These are phyloP conservation scores for Wallemia ichthyophaga DNA, from an alignment of 1,284 basidiomycete species.

Conservation along the genomic window DNA sequence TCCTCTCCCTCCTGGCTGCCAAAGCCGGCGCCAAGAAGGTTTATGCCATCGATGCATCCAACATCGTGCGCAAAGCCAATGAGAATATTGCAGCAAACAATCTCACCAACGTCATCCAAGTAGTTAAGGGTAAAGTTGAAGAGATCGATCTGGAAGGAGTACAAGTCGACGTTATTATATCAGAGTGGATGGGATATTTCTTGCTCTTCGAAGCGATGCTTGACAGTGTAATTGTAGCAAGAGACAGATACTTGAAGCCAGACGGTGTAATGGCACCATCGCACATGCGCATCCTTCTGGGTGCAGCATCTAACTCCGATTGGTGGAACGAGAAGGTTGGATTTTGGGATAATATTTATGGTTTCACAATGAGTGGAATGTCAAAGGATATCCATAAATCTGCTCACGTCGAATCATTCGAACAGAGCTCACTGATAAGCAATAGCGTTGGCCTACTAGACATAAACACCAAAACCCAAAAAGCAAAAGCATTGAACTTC, in stretches of 20 bases:
- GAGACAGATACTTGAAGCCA: slow-evolving; percentile 50
- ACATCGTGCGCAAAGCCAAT: slow-evolving; percentile 51
- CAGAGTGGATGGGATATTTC: slow-evolving; percentile 65
- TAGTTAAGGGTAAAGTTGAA: slow-evolving; percentile 66
- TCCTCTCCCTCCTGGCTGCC: slow-evolving; percentile 75
- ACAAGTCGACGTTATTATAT: slow-evolving; percentile 72
- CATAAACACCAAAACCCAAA: slow-evolving; percentile 33
- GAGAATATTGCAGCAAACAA: slow-evolving; percentile 55
- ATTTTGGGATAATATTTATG: slow-evolving; percentile 80
- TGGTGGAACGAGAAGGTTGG: slow-evolving; percentile 46
- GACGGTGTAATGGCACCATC: slow-evolving; percentile 67
- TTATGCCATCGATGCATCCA: slow-evolving; percentile 72
- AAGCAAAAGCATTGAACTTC: slow-evolving; percentile 44
- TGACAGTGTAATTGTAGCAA: slow-evolving; percentile 63
- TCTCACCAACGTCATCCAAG: slow-evolving; percentile 45
- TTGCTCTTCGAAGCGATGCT: slow-evolving; percentile 82
- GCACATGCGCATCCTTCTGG: slow-evolving; percentile 59
- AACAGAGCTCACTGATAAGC: neutral
- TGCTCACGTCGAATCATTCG: slow-evolving; percentile 7
- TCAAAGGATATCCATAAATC: slow-evolving; percentile 39
- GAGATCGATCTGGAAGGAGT: slow-evolving; percentile 37
- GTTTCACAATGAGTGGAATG: slow-evolving; percentile 43
- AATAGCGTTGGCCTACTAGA: slow-evolving; percentile 19
- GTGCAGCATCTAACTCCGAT: slow-evolving; percentile 41
- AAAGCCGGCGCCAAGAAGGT: slow-evolving; percentile 72